Evolutionary conservation across 2,329 filamentous ascomycete species (phyloP), one percentile per base, ranked within the genome.

Genomic region (Trichoderma polysporum): DNA sequence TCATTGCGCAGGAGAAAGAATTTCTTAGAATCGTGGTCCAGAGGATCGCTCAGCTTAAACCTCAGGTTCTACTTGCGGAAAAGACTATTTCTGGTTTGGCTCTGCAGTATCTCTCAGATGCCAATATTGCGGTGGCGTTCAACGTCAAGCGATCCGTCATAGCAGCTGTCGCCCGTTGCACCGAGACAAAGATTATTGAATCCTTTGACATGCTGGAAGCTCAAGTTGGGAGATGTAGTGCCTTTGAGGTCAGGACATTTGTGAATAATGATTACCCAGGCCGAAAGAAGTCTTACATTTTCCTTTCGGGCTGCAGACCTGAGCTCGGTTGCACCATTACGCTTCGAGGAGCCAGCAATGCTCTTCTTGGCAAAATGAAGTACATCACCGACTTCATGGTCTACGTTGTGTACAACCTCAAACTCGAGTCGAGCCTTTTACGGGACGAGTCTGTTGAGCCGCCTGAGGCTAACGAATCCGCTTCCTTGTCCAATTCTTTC

Each of bases 371-470:
- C 1, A 91, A 89, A 72, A 88, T 99, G 77, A 99, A 99, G 79
- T 87, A 89, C 61, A 95, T 99, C 71, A 95, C 94, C 12, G 95
- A 99, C 76, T 98, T 99, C 75, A 97, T 99, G 94, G 91, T 96
- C 41, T 99, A 98, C 72, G 96, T 99, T 22, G 94, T 98, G 13
- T 99, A 99, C 79, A 99, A 97, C 73, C 84, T 99, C 62, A 97
- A 97, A 75, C 85, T 99, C 15, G 95, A 99, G 79, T 97, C 95
- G 1, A 97, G 92, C 72, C 82, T 99, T 53, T 92, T 99, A 86
- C 87, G 92, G 61, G 95, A 99, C 76, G 94, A 97, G 73, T 97
- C 93, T 72, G 91, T 97, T 17, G 87, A 94, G 69, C 90, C 96
- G 25, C 93, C 93, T 1, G 84, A 86, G 1, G 85, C 85, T 31